Evolutionary conservation across 768 basidiomycete genomes (phyloP), one percentile per base, ranked within the genome.

Genomic region (Trametes cingulata): DNA sequence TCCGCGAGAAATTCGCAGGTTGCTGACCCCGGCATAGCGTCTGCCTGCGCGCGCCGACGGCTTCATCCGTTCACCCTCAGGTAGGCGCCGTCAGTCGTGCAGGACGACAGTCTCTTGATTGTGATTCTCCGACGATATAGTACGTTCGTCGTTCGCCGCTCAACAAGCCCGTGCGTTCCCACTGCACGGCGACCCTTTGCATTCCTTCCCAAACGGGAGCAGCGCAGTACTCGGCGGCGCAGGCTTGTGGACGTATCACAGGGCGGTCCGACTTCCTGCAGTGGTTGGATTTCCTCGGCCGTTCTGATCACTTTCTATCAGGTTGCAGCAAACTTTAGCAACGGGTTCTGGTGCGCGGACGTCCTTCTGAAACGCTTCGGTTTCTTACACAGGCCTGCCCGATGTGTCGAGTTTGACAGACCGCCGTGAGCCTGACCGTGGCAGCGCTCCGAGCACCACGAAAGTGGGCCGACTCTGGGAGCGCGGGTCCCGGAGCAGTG

Each of bases 291-390:
- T 15, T 40, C 46, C 22, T 24, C 22, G 55, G 36, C 14, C 15
- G 37, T 57, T 49, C 56, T 41, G 37, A 57, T 49, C 37, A 33
- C 33, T 41, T 50, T 50, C 47, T 49, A 57, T 57, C 56, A 57
- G 56, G 56, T n/a, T 35, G 37, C 40, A 52, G 40, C 24, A 17
- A 36, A 29, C 36, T 45, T 17, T 27, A 40, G 37, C 46, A 54
- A 37, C 36, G 47, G 39, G 47, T 57, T 57, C 56, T 57, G 56
- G 56, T 57, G 43, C 54, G 35, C 33, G 19, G 47, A 54, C 47
- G 56, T 49, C 56, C 56, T 48, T 29, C 47, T 50, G 56, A 57
- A 57, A 57, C 56, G 56, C 56, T 39, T 57, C 56, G 37, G 37
- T 7, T 40, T 48, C 45, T 17, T 43, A 48, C 47, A 48, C 56